These are phyloP conservation scores for Ophiostoma himal-ulmi DNA, from an alignment of 2,329 filamentous ascomycete species.

Conservation along the genomic window DNA sequence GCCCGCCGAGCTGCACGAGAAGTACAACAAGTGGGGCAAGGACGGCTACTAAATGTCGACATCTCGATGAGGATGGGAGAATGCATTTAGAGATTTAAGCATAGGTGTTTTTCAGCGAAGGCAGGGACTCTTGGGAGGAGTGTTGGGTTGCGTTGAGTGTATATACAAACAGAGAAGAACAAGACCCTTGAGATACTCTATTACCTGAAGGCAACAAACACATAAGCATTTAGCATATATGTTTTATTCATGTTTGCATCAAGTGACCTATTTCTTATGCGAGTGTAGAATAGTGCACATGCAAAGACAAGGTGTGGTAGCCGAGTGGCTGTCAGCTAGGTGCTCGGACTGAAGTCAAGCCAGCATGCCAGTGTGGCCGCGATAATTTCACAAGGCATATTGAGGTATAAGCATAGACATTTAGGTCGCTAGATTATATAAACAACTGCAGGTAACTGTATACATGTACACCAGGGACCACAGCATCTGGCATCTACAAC, in stretches of 20 bases:
- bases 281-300: too few relatives aligned
- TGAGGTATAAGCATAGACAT: too few relatives aligned
- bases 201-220: not conserved
- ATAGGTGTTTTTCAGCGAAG: conserved; percentile 9
- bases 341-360: too few relatives aligned
- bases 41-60: conserved; percentile 64
- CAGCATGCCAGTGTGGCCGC: too few relatives aligned
- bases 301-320: too few relatives aligned
- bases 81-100: not conserved
- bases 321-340: too few relatives aligned
- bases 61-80: not conserved
- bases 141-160: conserved; percentile 12
- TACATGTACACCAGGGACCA: not conserved
- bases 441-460: not conserved
- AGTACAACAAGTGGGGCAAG: conserved; percentile 99
- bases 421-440: too few relatives aligned
- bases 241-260: not conserved
- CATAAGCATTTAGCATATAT: not conserved
- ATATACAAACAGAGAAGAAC: conserved; percentile 15
- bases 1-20: conserved; percentile 88
- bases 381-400: too few relatives aligned
- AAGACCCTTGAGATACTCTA: not conserved
- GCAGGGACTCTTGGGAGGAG: not conserved
- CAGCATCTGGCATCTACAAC: not conserved
- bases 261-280: not conserved